Conservation (phyloP, 2,329 filamentous ascomycete genomes). For the Fusarium heterosporum region DNA sequence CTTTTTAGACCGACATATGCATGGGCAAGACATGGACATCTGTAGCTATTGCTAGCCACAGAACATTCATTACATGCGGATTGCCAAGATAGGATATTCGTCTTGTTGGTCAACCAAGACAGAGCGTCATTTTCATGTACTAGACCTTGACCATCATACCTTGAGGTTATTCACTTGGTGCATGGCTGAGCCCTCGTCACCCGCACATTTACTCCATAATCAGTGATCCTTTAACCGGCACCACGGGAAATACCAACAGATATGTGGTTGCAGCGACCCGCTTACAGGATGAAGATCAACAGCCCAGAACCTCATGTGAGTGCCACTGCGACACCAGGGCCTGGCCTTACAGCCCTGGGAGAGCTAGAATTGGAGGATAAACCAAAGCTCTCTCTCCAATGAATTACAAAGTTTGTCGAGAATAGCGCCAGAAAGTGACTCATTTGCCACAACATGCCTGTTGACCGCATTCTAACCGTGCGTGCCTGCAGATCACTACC, state of each 20-base stretch:
- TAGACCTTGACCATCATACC: slow-evolving; percentile 16
- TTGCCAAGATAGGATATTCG: neutral
- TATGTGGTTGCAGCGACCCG: slow-evolving; percentile 20
- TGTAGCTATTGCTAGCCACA: neutral
- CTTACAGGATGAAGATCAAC: slow-evolving; percentile 40
- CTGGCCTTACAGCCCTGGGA: slow-evolving; percentile 1
- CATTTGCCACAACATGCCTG: slow-evolving; percentile 9
- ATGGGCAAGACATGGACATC: neutral
- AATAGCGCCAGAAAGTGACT: slow-evolving; percentile 9
- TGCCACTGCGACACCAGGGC: slow-evolving; percentile 13
- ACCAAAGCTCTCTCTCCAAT: neutral
- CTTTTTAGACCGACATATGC: slow-evolving; percentile 17
- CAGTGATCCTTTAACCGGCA: neutral
- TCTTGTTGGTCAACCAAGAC: slow-evolving; percentile 14
- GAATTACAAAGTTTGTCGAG: slow-evolving; percentile 5
- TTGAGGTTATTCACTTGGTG: slow-evolving; percentile 14
- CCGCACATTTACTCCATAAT: neutral
- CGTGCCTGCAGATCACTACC: slow-evolving; percentile 42
- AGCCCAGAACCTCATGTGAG: slow-evolving; percentile 12
- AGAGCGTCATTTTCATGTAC: slow-evolving; percentile 24
- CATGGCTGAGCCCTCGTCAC: slow-evolving; percentile 20
- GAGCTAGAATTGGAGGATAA: neutral
- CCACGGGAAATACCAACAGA: slow-evolving; percentile 16
- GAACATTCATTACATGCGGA: slow-evolving; percentile 9
- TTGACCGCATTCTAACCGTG: slow-evolving; percentile 2